Base-by-base conservation (phyloP, 352 stramenopile species). In the Pythium volutum region DNA sequence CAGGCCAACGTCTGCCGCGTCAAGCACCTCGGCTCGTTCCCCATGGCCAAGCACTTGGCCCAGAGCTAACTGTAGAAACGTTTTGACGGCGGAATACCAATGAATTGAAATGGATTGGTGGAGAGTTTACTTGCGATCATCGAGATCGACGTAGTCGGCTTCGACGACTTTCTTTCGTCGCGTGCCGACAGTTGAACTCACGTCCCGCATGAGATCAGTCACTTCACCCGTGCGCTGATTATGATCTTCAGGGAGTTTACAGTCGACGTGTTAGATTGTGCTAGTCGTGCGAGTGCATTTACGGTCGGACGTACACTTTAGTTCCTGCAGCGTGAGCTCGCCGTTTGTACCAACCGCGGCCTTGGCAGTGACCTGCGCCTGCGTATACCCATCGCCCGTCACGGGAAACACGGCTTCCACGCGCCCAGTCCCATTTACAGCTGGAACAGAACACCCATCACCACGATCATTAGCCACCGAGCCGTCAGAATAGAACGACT, bases 21-120 rank as follows among this genome's bases (percentile, higher is more conserved):
- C 42, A 84, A 90, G 61, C 81, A 91, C 62, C 72, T 93, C 34
- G 85, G 85, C 23, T 95, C 85, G 43, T 95, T 86, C 64, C 77
- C 85, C n/a, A 76, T 81, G 45, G 78, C 79, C 2, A 82, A 80
- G 69, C 75, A 66, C 11, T 66, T 73, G 27, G 67, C 76, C 14
- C 67, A 75, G 54, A 84, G 73, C 53, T 88, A 73, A n/a, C n/a
- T n/a, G n/a, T n/a, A n/a, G n/a, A n/a, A n/a, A n/a, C n/a, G n/a
- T n/a, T n/a, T n/a, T n/a, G n/a, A n/a, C n/a, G n/a, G n/a, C n/a
- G n/a, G n/a, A n/a, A n/a, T n/a, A n/a, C n/a, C n/a, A n/a, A n/a
- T n/a, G n/a, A n/a, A n/a, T n/a, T n/a, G n/a, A n/a, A n/a, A n/a
- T 56, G n/a, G 55, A n/a, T 42, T 64, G 11, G 27, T 8, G 14